phyloP scores from a whole-genome alignment of 148 eudicot species.

The Rhododendron griersonianum region DNA sequence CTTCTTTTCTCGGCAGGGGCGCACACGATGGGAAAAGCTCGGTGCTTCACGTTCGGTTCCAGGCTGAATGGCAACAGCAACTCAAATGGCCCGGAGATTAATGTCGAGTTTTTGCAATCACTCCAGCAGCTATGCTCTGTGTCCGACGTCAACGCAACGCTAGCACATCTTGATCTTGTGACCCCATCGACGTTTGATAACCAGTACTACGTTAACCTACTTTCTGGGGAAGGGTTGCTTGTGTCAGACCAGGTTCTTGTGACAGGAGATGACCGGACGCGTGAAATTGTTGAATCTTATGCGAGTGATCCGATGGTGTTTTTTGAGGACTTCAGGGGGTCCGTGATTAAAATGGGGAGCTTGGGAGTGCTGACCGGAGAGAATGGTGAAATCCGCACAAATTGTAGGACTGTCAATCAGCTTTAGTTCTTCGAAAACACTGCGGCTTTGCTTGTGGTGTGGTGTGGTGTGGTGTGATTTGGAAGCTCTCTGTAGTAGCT shows the following conservation, averaged over 20 bases:
- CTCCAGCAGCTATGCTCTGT: constrained; percentile 54
- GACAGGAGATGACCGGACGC: constrained; percentile 30
- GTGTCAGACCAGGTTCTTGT: constrained; percentile 62
- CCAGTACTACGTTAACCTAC: constrained; percentile 68
- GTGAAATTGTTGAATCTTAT: constrained; percentile 35
- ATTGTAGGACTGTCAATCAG: constrained; percentile 51
- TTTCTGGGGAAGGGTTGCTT: constrained; percentile 71
- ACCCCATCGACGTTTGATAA: constrained; percentile 73
- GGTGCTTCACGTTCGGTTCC: constrained; percentile 65
- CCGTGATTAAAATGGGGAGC: constrained; percentile 76
- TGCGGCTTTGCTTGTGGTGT: background rate
- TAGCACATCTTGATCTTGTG: constrained; percentile 60
- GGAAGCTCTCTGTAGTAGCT: background rate
- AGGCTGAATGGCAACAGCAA: constrained; percentile 44
- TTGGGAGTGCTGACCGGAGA: constrained; percentile 28
- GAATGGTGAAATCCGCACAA: constrained; percentile 55
- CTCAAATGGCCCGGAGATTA: constrained; percentile 18
- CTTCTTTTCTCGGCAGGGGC: constrained; percentile 40
- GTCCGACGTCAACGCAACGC: constrained; percentile 25
- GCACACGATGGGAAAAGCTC: constrained; percentile 85
- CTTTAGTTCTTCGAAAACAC: background rate
- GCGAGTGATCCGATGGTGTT: constrained; percentile 39
- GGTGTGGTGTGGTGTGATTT: background rate
- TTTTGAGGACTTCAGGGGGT: constrained; percentile 51
- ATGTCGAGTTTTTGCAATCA: constrained; percentile 47